Conservation (phyloP, 768 basidiomycete species). For the Clathrus columnatus region DNA sequence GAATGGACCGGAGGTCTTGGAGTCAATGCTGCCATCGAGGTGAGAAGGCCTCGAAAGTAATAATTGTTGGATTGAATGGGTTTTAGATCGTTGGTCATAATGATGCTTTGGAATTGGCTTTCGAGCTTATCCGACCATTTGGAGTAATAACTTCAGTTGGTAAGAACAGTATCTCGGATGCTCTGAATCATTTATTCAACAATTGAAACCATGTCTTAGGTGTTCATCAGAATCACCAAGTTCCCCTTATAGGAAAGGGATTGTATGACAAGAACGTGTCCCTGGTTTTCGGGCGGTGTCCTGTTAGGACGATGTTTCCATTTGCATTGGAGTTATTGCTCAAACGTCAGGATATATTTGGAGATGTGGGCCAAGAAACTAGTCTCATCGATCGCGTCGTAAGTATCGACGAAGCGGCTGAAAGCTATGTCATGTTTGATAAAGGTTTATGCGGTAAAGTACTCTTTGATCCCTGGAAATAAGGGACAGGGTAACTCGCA, state of each 20-base stretch:
- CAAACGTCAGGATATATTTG: constrained; percentile 65
- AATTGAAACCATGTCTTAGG: constrained; percentile 20
- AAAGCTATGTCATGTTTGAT: constrained; percentile 60
- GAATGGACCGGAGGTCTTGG: constrained; percentile 51
- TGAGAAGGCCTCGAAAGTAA: constrained; percentile 18
- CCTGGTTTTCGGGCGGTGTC: constrained; percentile 74
- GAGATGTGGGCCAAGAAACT: constrained; percentile 50
- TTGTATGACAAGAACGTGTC: constrained; percentile 74
- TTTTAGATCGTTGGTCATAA: constrained; percentile 61
- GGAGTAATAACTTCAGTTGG: constrained; percentile 71
- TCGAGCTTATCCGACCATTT: constrained; percentile 65
- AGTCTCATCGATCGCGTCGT: constrained; percentile 66
- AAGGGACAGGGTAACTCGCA: no score
- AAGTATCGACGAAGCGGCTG: constrained; percentile 43
- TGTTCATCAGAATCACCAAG: constrained; percentile 14
- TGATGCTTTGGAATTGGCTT: constrained; percentile 54
- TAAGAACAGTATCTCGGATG: constrained; percentile 46
- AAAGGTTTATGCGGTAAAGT: constrained; percentile 68
- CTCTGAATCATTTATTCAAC: constrained; percentile 21
- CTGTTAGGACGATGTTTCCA: constrained; percentile 70
- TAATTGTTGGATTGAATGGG: not conserved
- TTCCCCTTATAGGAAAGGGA: constrained; percentile 34
- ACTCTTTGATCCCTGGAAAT: constrained; percentile 67
- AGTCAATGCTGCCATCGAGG: constrained; percentile 62
- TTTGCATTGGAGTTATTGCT: constrained; percentile 60